These are phyloP conservation scores for Suhomyces tanzawaensis DNA, from an alignment of 805 yeast genomes.

Conservation along the genomic window DNA sequence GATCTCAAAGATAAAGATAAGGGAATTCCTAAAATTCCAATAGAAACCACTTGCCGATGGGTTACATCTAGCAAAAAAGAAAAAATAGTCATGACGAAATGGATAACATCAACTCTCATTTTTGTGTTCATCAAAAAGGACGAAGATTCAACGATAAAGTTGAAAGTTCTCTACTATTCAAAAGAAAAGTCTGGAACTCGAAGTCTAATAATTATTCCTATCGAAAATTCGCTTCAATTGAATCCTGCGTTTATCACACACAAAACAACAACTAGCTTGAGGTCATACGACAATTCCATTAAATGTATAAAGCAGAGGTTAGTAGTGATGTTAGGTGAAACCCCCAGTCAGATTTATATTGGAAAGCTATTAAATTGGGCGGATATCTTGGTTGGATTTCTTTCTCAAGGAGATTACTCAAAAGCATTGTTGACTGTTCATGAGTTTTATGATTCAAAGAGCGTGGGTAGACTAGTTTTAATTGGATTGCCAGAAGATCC, in stretches of 20 bases:
- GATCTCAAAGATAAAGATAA: slow-evolving; percentile 40
- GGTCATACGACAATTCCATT: slow-evolving; percentile 15
- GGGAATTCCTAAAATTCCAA: slow-evolving; percentile 27
- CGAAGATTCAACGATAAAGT: not conserved
- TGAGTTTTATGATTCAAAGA: slow-evolving; percentile 45
- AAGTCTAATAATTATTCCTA: not conserved
- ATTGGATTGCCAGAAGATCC: slow-evolving; percentile 56
- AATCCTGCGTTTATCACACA: not conserved
- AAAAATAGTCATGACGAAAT: slow-evolving; percentile 49
- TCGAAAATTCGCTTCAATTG: not conserved
- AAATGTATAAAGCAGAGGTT: slow-evolving; percentile 24
- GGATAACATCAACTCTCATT: slow-evolving; percentile 42
- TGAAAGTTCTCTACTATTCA: not conserved
- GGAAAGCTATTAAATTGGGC: slow-evolving; percentile 73
- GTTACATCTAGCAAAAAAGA: slow-evolving; percentile 8
- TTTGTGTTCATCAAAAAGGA: slow-evolving; percentile 18
- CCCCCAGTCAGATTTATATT: slow-evolving; percentile 38
- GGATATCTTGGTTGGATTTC: slow-evolving; percentile 49
- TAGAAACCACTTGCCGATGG: slow-evolving; percentile 25
- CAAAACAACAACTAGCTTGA: not conserved
- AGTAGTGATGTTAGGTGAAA: slow-evolving; percentile 10
- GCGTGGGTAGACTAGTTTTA: slow-evolving; percentile 47
- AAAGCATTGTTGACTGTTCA: slow-evolving; percentile 58
- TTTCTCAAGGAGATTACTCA: slow-evolving; percentile 49
- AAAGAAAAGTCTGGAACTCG: not conserved